Evolutionary conservation across 805 yeast species (phyloP).

Genomic region (Zygotorulaspora sp.): DNA sequence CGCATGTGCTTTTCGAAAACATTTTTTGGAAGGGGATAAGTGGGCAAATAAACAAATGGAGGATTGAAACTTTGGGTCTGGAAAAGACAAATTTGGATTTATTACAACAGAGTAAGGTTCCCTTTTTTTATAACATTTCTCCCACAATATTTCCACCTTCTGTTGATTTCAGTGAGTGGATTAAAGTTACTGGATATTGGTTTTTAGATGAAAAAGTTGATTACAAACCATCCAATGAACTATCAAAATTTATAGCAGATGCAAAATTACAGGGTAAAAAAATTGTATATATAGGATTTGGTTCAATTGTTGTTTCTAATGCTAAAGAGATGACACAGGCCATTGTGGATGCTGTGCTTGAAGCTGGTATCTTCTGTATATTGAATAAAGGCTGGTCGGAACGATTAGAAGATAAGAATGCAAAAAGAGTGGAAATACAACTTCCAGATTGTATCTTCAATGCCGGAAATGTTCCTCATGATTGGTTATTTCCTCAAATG

Average conservation of each 20-base stretch:
- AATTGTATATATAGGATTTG: slow-evolving; percentile 89
- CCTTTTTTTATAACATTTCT: slow-evolving; percentile 84
- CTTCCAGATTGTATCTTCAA: slow-evolving; percentile 67
- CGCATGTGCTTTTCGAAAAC: slow-evolving; percentile 89
- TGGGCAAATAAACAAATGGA: slow-evolving; percentile 83
- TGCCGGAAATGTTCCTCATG: slow-evolving; percentile 79
- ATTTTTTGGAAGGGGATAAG: slow-evolving; percentile 91
- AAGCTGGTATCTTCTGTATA: slow-evolving; percentile 80
- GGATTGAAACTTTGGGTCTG: slow-evolving; percentile 59
- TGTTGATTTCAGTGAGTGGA: slow-evolving; percentile 91
- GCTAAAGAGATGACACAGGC: slow-evolving; percentile 75
- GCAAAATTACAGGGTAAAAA: slow-evolving; percentile 63
- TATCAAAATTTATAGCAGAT: slow-evolving; percentile 53
- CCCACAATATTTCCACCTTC: slow-evolving; percentile 89
- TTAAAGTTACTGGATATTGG: slow-evolving; percentile 96
- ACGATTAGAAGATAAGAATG: slow-evolving; percentile 43
- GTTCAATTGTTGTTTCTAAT: slow-evolving; percentile 86
- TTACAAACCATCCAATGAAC: slow-evolving; percentile 56
- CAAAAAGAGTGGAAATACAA: slow-evolving; percentile 36
- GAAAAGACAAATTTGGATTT: slow-evolving; percentile 65
- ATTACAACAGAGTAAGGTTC: slow-evolving; percentile 74
- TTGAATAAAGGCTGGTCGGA: slow-evolving; percentile 95
- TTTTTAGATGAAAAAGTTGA: slow-evolving; percentile 62
- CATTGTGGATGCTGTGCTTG: slow-evolving; percentile 69
- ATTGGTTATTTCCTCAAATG: slow-evolving; percentile 84